A percentile compares a stretch with the other conserved stretches of the same genome.
Conservation (phyloP, 208 protist species). For the Phytomonas serpens region DNA sequence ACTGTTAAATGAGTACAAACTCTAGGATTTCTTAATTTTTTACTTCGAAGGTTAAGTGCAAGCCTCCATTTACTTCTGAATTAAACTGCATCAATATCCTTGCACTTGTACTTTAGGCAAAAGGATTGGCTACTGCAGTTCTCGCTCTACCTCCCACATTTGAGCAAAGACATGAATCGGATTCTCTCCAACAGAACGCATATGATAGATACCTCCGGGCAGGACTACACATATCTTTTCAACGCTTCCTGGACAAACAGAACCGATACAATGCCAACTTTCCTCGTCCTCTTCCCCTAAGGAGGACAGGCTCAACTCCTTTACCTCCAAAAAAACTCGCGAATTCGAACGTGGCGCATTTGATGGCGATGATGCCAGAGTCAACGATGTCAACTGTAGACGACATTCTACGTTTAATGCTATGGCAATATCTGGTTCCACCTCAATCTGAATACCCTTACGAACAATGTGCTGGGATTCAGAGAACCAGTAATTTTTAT, state of each 20-base stretch:
- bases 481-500: slow-evolving; percentile 75
- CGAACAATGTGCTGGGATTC: slow-evolving; percentile 58
- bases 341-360: not conserved
- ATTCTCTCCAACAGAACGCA: slow-evolving; percentile 38
- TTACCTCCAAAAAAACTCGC: slow-evolving; percentile 26
- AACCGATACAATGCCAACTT: slow-evolving; percentile 29
- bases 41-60: not conserved
- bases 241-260: slow-evolving; percentile 19
- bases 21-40: not conserved
- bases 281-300: slow-evolving; percentile 1
- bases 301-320: slow-evolving; percentile 21
- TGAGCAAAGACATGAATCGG: slow-evolving; percentile 69
- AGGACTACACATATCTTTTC: slow-evolving; percentile 44
- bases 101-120: not conserved
- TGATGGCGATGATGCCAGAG: slow-evolving; percentile 12
- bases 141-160: slow-evolving; percentile 70
- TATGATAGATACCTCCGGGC: slow-evolving; percentile 50
- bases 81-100: not conserved
- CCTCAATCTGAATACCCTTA: slow-evolving; percentile 64
- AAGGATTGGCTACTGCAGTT: slow-evolving; percentile 28
- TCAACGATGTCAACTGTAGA: slow-evolving; percentile 60
- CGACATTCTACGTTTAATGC: slow-evolving; percentile 55
- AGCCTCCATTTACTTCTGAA: not conserved
- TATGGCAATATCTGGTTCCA: slow-evolving; percentile 58
- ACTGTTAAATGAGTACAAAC: not conserved